Percentiles rank a stretch among this genome's conserved stretches.
Evolutionary conservation across 371 early-diverging fungal genomes (phyloP).

Genomic region (Mortierella sp.): DNA sequence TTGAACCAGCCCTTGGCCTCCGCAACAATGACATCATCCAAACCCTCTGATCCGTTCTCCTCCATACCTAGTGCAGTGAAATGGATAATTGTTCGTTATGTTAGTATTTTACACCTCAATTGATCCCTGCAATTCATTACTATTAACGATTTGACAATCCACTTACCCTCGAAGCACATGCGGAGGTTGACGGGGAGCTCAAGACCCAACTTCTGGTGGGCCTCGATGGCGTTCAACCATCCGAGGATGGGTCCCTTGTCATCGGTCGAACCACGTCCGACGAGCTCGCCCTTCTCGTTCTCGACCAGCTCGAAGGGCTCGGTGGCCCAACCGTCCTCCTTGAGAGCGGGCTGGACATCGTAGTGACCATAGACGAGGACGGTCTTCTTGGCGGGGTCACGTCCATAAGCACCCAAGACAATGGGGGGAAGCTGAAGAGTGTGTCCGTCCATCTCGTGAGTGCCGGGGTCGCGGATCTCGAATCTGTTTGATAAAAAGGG

Average conservation of each 20-base stretch:
- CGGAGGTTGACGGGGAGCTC: slow-evolving; percentile 95
- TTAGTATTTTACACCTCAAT: background rate
- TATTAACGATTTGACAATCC: slow-evolving; percentile 20
- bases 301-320: slow-evolving; percentile 93
- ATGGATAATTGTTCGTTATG: background rate
- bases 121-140: too few relatives aligned
- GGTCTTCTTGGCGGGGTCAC: slow-evolving; percentile 93
- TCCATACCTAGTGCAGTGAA: slow-evolving; percentile 58
- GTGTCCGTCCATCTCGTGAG: slow-evolving; percentile 85
- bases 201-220: slow-evolving; percentile 89
- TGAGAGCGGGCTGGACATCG: slow-evolving; percentile 96
- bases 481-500: slow-evolving; percentile 43
- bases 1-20: slow-evolving; percentile 91
- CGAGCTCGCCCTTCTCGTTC: slow-evolving; percentile 84
- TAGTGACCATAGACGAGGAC: slow-evolving; percentile 96
- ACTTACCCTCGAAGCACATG: slow-evolving; percentile 98
- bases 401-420: slow-evolving; percentile 92
- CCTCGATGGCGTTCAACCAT: slow-evolving; percentile 96
- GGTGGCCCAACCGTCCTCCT: slow-evolving; percentile 96
- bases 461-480: slow-evolving; percentile 83
- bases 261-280: slow-evolving; percentile 95
- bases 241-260: slow-evolving; percentile 97
- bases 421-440: slow-evolving; percentile 91
- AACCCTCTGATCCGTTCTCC: slow-evolving; percentile 88
- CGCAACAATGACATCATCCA: slow-evolving; percentile 87